phyloP scores from a whole-genome alignment of 169 alveolate species.

The Eimeria necatrix region DNA sequence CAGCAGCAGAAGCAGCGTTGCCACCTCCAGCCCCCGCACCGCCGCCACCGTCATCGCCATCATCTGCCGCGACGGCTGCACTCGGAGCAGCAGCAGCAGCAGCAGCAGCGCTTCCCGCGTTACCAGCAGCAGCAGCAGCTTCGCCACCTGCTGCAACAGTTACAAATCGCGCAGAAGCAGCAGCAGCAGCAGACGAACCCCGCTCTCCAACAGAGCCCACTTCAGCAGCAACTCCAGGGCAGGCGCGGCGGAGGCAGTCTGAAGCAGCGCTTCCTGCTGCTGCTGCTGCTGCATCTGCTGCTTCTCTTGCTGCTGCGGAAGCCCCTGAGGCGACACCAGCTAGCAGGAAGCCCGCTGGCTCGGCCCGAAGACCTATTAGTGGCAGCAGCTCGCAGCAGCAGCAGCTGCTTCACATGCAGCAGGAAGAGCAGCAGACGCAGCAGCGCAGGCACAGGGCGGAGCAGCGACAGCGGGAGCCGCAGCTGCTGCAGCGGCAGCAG shows the following conservation, averaged over 20 bases:
- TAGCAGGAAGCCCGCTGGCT: not conserved
- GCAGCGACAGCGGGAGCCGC: not conserved
- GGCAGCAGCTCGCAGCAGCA: not conserved
- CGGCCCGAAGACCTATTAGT: not conserved
- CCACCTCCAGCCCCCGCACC: not conserved
- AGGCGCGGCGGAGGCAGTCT: not conserved
- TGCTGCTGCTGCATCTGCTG: not conserved
- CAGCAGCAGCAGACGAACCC: not conserved
- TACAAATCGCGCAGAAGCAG: not conserved
- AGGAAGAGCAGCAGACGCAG: not conserved
- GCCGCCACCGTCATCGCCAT: not conserved
- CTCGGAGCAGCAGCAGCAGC: conserved; percentile 6
- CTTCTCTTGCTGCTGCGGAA: not conserved
- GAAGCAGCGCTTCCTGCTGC: not conserved
- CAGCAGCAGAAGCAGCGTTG: not conserved
- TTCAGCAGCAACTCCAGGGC: not conserved
- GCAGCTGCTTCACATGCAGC: not conserved
- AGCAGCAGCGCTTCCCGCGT: not conserved
- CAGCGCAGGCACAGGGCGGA: not conserved
- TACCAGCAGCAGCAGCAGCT: not conserved
- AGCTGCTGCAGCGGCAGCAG: not conserved
- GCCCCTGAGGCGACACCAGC: not conserved
- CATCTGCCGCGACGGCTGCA: not conserved
- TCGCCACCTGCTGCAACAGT: not conserved
- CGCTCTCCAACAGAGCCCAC: not conserved